phyloP scores from a whole-genome alignment of 2,329 filamentous ascomycete species.

The Lanzia echinophila region DNA sequence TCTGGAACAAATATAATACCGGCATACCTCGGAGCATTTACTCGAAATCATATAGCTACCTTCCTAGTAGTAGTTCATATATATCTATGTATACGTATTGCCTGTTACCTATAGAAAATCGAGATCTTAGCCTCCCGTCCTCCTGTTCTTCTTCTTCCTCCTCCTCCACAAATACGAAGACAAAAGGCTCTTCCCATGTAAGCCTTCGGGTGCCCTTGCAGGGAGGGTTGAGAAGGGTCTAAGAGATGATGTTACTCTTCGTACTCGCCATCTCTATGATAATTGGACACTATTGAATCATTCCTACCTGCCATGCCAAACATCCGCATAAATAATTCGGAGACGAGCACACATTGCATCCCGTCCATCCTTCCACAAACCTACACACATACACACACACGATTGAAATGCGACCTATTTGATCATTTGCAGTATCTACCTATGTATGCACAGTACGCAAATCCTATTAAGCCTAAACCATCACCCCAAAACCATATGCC shows the following conservation, averaged over 20 bases:
- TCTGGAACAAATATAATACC: conserved; percentile 5
- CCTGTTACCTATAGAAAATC: too few relatives aligned
- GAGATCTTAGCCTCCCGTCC: neutral
- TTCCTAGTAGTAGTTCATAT: neutral
- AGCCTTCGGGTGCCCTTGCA: conserved; percentile 17
- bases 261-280: neutral
- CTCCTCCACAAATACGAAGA: neutral
- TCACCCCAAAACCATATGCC: neutral
- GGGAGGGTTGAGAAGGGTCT: neutral
- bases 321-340: conserved; percentile 6
- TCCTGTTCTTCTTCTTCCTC: neutral
- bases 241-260: neutral
- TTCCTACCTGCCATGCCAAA: too few relatives aligned
- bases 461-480: neutral
- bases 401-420: conserved; percentile 3
- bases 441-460: neutral
- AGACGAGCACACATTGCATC: conserved; percentile 15
- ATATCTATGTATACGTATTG: neutral
- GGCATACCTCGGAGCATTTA: neutral
- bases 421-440: conserved; percentile 4
- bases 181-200: neutral
- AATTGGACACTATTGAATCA: too few relatives aligned
- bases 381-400: neutral
- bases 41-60: neutral
- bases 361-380: neutral